A percentile compares a stretch with the other conserved stretches of the same genome.
Evolutionary conservation across 345 rosid species (phyloP).

Genomic region (Hibiscus syriacus): DNA sequence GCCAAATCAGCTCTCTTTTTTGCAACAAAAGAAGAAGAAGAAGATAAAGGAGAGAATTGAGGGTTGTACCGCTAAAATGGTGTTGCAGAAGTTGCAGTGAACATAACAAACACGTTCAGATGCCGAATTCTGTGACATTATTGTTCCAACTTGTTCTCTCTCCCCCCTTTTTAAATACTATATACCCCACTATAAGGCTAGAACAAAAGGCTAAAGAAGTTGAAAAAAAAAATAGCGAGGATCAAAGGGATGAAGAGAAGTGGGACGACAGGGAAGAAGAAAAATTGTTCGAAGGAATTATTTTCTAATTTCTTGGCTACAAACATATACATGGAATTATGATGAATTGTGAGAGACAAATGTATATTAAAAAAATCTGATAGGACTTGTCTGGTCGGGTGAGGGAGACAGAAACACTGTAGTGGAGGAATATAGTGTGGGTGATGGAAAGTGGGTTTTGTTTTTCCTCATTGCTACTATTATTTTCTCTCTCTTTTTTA

Average conservation of each 20-base stretch:
- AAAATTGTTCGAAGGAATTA: background rate
- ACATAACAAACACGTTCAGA: slow-evolving; percentile 87
- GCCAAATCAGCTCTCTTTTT: slow-evolving; percentile 6
- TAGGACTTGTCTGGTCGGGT: slow-evolving; percentile 39
- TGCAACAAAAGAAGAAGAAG: background rate
- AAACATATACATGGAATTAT: background rate
- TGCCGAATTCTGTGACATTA: slow-evolving; percentile 66
- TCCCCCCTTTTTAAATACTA: background rate
- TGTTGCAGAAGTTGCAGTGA: slow-evolving; percentile 99
- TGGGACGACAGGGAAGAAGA: slow-evolving; percentile 11
- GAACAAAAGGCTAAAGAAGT: too few relatives aligned
- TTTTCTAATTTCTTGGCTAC: background rate
- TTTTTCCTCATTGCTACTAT: background rate
- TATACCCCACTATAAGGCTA: background rate
- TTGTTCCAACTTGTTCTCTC: background rate
- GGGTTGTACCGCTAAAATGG: slow-evolving; percentile 76
- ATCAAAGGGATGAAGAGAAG: background rate
- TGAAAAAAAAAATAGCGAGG: too few relatives aligned
- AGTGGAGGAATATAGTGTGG: background rate
- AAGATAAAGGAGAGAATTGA: slow-evolving; percentile 10
- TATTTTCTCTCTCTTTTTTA: too few relatives aligned
- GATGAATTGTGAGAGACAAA: slow-evolving; percentile 7
- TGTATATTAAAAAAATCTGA: slow-evolving; percentile 27
- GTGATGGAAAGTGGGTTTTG: background rate
- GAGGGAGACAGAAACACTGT: slow-evolving; percentile 14